These are phyloP conservation scores for Salvia hispanica DNA, from an alignment of 257 asterid genomes.

Conservation along the genomic window DNA sequence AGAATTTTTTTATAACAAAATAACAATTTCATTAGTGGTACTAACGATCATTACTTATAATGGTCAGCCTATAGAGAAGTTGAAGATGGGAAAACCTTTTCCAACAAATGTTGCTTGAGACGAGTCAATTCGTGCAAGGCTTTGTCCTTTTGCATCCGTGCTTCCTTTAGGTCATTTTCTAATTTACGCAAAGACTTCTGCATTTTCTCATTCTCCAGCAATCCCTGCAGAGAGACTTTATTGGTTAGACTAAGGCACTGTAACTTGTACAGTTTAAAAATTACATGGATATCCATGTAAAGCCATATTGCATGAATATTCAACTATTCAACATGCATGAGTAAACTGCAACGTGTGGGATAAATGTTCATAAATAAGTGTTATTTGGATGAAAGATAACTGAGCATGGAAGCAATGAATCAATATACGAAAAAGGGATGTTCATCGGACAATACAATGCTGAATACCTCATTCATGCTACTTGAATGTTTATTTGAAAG, in stretches of 20 bases:
- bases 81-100: conserved; percentile 58
- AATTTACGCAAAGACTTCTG: conserved; percentile 61
- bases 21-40: not conserved
- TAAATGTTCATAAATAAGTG: conserved; percentile 13
- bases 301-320: conserved; percentile 4
- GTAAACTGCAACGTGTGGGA: conserved; percentile 3
- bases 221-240: conserved; percentile 47
- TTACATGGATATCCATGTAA: conserved; percentile 4
- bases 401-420: conserved; percentile 3
- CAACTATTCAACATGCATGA: conserved; percentile 19
- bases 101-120: conserved; percentile 92
- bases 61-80: conserved; percentile 25
- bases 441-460: not conserved
- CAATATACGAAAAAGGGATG: conserved; percentile 1
- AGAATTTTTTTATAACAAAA: conserved; percentile 6
- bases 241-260: conserved; percentile 34
- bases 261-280: conserved; percentile 10
- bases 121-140: conserved; percentile 80
- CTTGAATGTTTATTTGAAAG: conserved; percentile 36
- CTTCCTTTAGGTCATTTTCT: conserved; percentile 77
- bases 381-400: conserved; percentile 13
- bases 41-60: conserved; percentile 10
- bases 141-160: conserved; percentile 73
- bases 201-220: conserved; percentile 65
- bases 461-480: conserved; percentile 51